Conservation (phyloP, 495 filamentous ascomycete species). For the Neurospora sp. region DNA sequence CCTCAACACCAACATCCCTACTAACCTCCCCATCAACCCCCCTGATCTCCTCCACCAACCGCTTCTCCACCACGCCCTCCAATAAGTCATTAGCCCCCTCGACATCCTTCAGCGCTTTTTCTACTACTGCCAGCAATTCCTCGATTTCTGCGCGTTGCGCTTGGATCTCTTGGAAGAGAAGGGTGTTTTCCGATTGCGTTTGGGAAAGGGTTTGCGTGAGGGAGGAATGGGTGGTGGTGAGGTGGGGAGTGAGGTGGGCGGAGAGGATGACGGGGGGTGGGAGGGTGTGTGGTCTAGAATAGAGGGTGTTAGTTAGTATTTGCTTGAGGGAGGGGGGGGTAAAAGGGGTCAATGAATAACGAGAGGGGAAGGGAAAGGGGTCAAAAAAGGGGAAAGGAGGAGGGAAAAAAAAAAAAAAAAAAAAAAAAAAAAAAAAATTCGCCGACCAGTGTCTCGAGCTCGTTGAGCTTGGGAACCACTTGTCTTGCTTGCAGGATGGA, state of each 20-base stretch:
- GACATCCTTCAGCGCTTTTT: constrained; percentile 58
- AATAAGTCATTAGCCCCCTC: constrained; percentile 49
- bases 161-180: constrained; percentile 50
- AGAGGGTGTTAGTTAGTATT: too few relatives aligned
- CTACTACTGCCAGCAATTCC: constrained; percentile 51
- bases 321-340: too few relatives aligned
- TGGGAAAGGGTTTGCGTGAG: constrained; percentile 36
- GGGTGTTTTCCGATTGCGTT: constrained; percentile 54
- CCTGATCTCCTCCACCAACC: constrained; percentile 35
- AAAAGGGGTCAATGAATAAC: too few relatives aligned
- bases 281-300: constrained; percentile 58
- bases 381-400: neutral
- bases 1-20: constrained; percentile 5
- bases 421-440: too few relatives aligned
- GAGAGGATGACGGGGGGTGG: constrained; percentile 53
- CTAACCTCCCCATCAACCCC: constrained; percentile 36
- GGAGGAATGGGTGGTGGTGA: constrained; percentile 46
- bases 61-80: constrained; percentile 32
- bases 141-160: constrained; percentile 68
- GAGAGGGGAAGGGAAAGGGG: too few relatives aligned
- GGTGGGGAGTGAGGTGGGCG: constrained; percentile 62
- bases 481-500: constrained; percentile 57
- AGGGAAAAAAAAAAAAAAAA: constrained; percentile 2
- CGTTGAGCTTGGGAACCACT: constrained; percentile 69
- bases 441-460: constrained; percentile 63